These are phyloP conservation scores for Butyriboletus loyo DNA, from an alignment of 768 basidiomycete species.

Conservation along the genomic window DNA sequence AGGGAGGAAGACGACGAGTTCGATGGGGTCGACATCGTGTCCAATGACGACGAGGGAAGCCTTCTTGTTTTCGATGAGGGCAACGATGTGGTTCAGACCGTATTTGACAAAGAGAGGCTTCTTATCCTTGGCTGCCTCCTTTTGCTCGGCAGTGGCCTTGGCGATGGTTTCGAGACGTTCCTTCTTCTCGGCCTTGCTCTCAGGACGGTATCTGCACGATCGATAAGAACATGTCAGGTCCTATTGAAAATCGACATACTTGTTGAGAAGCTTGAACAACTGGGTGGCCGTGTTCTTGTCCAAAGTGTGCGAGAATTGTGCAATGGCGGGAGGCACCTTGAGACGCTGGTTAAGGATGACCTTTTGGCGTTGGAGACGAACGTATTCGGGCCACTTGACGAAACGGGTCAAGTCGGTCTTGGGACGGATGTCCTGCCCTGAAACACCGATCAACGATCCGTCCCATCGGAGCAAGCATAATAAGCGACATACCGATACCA, in stretches of 20 bases:
- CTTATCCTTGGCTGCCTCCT: conserved; percentile 77
- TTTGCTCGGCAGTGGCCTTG: conserved; percentile 75
- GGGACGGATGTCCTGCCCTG: conserved; percentile 93
- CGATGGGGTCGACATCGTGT: conserved; percentile 98
- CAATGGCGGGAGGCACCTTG: conserved; percentile 97
- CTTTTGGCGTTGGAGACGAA: conserved; percentile 97
- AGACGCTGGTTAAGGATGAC: conserved; percentile 96
- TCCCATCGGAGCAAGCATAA: neutral
- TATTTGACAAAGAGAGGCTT: conserved; percentile 96
- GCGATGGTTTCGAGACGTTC: conserved; percentile 79
- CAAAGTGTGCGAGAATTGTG: conserved; percentile 95
- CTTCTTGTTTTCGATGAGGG: conserved; percentile 96
- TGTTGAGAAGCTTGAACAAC: conserved; percentile 97
- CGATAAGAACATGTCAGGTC: neutral
- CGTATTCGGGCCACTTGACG: conserved; percentile 99
- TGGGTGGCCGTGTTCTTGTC: conserved; percentile 99
- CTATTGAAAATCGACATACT: conserved; percentile 38
- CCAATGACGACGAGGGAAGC: conserved; percentile 93
- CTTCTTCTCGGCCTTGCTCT: conserved; percentile 97
- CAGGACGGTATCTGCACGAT: conserved; percentile 64
- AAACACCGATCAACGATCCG: neutral
- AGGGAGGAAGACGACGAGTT: conserved; percentile 97
- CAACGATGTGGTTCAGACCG: conserved; percentile 95
- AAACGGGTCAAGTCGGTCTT: conserved; percentile 91
- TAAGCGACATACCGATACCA: conserved; percentile 75